Base-by-base conservation (phyloP, 305 asterid genomes). In the Lippia alba region DNA sequence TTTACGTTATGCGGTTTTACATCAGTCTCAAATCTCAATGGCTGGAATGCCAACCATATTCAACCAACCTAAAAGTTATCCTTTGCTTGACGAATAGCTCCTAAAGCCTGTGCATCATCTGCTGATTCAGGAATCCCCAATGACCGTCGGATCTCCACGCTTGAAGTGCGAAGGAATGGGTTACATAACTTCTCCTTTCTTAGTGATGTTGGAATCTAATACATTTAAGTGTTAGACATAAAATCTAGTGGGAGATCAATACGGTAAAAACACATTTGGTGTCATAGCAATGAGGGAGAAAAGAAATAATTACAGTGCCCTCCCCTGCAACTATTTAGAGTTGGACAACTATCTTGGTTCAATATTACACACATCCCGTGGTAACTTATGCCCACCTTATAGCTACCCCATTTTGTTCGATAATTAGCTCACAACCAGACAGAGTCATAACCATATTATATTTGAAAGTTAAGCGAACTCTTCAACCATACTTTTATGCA, bases 101-200 rank as follows among this genome's bases (percentile, higher is more conserved):
- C 90, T 59, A 94, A 77, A n/a, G 92, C 96, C 80, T 86, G 94
- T 12, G 89, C 88, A 30, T 87, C 98, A 41, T 83, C 84, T 14
- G 96, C 95, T 12, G 83, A 76, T 81, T 80, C 83, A 0, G 91
- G 83, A 74, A 94, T 86, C 59, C 73, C 87, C 75, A 94, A 77
- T 5, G 88, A 85, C 71, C 30, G 63, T 65, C 97, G 85, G 53
- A 94, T 91, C 84, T 94, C 97, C 69, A 12, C 33, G 67, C 96
- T 90, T 66, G 95, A 88, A 41, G 97, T 90, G 41, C 99, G 98
- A 61, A 94, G 96, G 75, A 94, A 94, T 0, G 99, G 99, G 78
- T 94, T 94, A 33, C 98, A 94, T 61, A 66, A 66, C 84, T 94
- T 94, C 88, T 94, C 99, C 74, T 60, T 85, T 60, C 76, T 80